Base-by-base conservation (phyloP, 192 early-diverging fungal genomes). In the Coemansia sp. region DNA sequence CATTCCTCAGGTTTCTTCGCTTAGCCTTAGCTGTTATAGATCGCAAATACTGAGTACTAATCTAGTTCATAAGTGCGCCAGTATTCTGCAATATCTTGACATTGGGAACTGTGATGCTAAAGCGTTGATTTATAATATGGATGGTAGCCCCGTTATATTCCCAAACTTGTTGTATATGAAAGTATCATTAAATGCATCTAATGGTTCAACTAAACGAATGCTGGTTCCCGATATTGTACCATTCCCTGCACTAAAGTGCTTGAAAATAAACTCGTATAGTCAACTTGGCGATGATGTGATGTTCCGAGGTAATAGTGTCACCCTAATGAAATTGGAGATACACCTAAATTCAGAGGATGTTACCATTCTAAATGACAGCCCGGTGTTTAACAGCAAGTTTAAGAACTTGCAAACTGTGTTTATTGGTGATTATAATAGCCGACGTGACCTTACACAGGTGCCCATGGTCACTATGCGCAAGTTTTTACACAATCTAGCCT, bases 221-320 rank as follows among this genome's bases (percentile, higher is more conserved):
- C 5, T 19, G 2, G 45, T 17, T 46, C 19, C 25, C 29, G 5
- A 17, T 9, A 41, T 37, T 46, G 63, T 45, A 7, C 63, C 45
- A 9, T 64, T 64, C 32, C 63, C 63, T 7, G 31, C 0, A 10
- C 41, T 64, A 21, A 23, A 32, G 7, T 11, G 29, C 27, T 27
- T 27, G 27, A 27, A 27, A 27, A 27, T 27, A 2, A 27, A 27
- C 27, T 27, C 27, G 27, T 17, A 6, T 21, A 46, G 46, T 27
- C 44, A 38, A 29, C 46, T 46, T 31, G 41, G 19, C 4, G 42
- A 64, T 64, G 44, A 64, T 48, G 45, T 31, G 23, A 42, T 64
- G 5, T 64, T 64, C 17, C 63, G 63, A 25, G 63, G 63, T 2
- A 64, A 64, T 41, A 46, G 41, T 45, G 41, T 17, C 2, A 48